A percentile compares a stretch with the other conserved stretches of the same genome.
phyloP scores from a whole-genome alignment of 129 eudicot species.

The Silybum marianum region DNA sequence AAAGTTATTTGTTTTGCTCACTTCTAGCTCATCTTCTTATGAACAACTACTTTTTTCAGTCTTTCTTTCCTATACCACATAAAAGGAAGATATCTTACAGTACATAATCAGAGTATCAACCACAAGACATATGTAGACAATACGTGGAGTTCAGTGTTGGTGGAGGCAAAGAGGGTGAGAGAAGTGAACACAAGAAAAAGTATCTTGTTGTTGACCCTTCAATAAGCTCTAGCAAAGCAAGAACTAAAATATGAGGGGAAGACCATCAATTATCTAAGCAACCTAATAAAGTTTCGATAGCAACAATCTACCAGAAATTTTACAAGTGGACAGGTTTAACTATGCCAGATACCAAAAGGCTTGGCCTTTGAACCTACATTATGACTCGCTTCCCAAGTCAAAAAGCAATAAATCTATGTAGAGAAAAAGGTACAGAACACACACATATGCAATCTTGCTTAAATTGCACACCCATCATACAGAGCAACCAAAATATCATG shows the following conservation, averaged over 20 bases:
- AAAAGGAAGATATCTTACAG: neutral
- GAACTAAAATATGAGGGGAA: neutral
- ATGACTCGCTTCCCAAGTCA: slow-evolving; percentile 14
- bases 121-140: neutral
- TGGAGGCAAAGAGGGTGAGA: neutral
- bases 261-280: neutral
- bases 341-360: neutral
- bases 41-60: neutral
- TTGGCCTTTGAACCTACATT: neutral
- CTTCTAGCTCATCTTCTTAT: neutral
- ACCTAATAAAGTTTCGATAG: slow-evolving; percentile 1
- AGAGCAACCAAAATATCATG: slow-evolving; percentile 13
- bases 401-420: neutral
- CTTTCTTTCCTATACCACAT: neutral
- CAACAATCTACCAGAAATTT: neutral
- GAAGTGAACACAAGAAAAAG: neutral
- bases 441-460: neutral
- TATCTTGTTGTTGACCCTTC: neutral
- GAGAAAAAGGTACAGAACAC: slow-evolving; percentile 13
- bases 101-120: neutral
- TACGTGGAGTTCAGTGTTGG: neutral
- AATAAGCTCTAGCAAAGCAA: neutral
- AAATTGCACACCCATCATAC: neutral
- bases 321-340: neutral
- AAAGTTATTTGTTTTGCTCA: neutral